Conservation (phyloP, 2,329 filamentous ascomycete species). For the Aspergillus spinulosporus region DNA sequence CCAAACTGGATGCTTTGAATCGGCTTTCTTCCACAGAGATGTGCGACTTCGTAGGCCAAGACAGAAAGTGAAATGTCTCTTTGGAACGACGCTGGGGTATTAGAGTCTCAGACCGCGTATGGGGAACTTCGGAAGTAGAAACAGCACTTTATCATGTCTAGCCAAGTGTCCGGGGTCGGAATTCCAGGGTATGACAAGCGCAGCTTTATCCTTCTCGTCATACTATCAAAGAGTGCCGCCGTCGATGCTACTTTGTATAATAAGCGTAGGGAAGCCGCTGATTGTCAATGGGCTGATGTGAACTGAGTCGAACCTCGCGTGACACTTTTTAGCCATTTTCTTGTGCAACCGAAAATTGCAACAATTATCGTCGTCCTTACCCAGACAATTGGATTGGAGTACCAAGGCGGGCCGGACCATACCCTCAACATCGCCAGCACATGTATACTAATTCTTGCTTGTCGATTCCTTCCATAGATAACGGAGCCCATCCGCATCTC, state of each 20-base stretch:
- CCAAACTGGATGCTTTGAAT: no score
- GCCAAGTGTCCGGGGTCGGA: neutral
- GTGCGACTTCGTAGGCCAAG: no score
- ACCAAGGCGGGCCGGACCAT: no score
- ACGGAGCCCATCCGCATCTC: neutral
- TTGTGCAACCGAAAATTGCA: neutral
- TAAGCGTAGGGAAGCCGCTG: neutral
- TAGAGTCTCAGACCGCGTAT: neutral
- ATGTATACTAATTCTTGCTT: neutral
- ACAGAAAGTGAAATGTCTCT: no score
- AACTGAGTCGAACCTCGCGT: neutral
- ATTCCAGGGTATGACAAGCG: neutral
- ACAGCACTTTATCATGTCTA: neutral
- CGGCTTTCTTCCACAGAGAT: no score
- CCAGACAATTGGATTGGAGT: neutral
- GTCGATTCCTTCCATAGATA: neutral
- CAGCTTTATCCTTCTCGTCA: neutral
- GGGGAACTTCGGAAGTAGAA: neutral
- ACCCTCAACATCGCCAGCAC: neutral
- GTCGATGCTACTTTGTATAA: neutral
- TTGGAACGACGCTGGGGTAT: no score
- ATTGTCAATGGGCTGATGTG: neutral
- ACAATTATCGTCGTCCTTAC: neutral
- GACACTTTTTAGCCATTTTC: neutral
- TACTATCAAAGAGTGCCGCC: neutral